Percentiles rank a stretch among this genome's conserved stretches.
These are phyloP conservation scores for Saccharomycopsis sp. DNA, from an alignment of 805 yeast genomes.

Conservation along the genomic window DNA sequence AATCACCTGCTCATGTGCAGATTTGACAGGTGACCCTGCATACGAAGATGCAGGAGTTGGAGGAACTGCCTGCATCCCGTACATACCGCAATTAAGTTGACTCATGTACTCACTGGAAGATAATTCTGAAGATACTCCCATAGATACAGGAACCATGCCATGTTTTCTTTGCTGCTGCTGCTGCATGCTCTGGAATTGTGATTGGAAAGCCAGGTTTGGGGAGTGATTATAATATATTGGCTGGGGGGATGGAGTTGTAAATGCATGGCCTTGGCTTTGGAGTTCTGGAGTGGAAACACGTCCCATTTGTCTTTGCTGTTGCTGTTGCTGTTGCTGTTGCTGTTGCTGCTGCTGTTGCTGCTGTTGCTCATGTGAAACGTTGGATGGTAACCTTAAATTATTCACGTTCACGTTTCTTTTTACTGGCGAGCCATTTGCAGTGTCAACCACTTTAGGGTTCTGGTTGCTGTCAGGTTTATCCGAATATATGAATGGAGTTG, in stretches of 20 bases:
- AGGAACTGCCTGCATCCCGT: not conserved
- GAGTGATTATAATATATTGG: not conserved
- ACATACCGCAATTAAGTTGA: not conserved
- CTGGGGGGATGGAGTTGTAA: slow-evolving; percentile 18
- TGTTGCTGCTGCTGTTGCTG: slow-evolving; percentile 5
- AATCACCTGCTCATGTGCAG: not conserved
- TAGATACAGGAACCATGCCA: not conserved
- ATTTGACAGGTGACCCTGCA: slow-evolving; percentile 19
- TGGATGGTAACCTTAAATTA: slow-evolving; percentile 7
- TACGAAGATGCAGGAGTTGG: slow-evolving; percentile 14
- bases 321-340: not conserved
- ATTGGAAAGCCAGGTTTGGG: not conserved
- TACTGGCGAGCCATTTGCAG: slow-evolving; percentile 15
- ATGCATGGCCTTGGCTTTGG: not conserved
- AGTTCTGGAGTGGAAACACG: slow-evolving; percentile 1
- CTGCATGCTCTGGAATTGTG: not conserved
- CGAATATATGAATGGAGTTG: slow-evolving; percentile 4
- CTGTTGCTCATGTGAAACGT: slow-evolving; percentile 1
- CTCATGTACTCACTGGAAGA: not conserved
- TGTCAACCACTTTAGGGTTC: not conserved
- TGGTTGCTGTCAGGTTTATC: not conserved
- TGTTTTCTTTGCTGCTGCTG: not conserved
- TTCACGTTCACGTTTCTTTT: slow-evolving; percentile 7
- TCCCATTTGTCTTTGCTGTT: slow-evolving; percentile 7
- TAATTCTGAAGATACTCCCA: not conserved